phyloP scores from a whole-genome alignment of 768 basidiomycete genomes.

The Suillus paluster region DNA sequence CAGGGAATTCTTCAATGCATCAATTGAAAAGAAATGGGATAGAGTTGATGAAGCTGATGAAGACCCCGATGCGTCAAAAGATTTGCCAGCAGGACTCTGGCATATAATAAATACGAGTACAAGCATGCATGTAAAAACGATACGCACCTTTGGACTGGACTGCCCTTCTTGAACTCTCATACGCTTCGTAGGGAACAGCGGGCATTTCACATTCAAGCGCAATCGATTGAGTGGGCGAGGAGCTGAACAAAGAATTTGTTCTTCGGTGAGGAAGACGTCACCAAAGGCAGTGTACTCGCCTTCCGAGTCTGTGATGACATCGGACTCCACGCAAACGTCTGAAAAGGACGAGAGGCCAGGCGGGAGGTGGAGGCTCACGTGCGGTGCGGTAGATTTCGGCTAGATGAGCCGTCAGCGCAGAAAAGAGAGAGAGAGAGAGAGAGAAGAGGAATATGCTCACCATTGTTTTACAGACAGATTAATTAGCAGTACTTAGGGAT shows the following conservation, averaged over 20 bases:
- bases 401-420: neutral
- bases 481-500: too few relatives aligned
- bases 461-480: neutral
- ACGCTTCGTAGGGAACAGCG: constrained; percentile 29
- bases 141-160: constrained; percentile 3
- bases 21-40: neutral
- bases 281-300: constrained; percentile 50
- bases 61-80: neutral
- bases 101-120: neutral
- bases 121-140: neutral
- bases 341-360: neutral
- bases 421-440: too few relatives aligned
- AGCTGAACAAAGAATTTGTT: constrained; percentile 37
- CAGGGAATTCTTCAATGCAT: neutral
- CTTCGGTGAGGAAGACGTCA: constrained; percentile 46
- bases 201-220: constrained; percentile 29
- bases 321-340: neutral
- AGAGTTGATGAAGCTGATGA: neutral
- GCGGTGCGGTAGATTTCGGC: neutral
- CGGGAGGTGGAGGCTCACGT: neutral
- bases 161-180: neutral
- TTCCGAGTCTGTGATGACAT: constrained; percentile 19
- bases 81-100: neutral
- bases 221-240: constrained; percentile 15
- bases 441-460: too few relatives aligned